Evolutionary conservation across 495 filamentous ascomycete species (phyloP), one percentile per base, ranked within the genome.

Genomic region (Recurvomyces mirabilis): DNA sequence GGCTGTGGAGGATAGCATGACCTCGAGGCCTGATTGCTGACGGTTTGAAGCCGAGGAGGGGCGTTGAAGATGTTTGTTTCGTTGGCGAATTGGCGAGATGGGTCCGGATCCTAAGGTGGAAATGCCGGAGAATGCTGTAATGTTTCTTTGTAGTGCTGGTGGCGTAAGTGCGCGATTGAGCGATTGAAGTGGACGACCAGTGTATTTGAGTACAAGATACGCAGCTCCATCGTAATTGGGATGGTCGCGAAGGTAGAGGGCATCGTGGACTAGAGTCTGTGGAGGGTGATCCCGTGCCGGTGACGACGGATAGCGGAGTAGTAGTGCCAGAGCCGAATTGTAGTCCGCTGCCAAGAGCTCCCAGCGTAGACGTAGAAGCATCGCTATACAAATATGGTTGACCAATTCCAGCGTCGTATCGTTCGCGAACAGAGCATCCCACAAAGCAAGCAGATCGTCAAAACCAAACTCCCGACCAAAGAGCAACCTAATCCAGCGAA

Each of bases 391-490:
- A 17, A 94, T 79, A 36, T 87, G 71, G 52, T 95, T 84, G 46
- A 96, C 75, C 21, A 96, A 65, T 37, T 86, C 77, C 35, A 91
- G 65, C n/a, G 71, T 69, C 30, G 93, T 71, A 48, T 94, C 88
- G 56, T 91, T 78, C 0, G 91, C 86, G 58, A 99, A 93, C 3
- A 99, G 65, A 3, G 77, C 66, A 67, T 99, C 91, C 91, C 91
- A 98, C 43, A 96, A 72, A 30, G 72, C 60, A 4, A 99, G 70
- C 36, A 87, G 67, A 53, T 93, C 78, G 26, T 91, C 77, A 43
- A 94, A 93, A 0, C 82, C 74, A 47, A 96, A 95, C 65, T 96
- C 91, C 39, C 91, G 74, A 31, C 89, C 85, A 57, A 95, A 99
- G 0, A 99, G 63, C 1, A 99, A 77, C 18, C 91, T 76, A 43